Base-by-base conservation (phyloP, 306 rosid species). In the Quercus gilva region DNA sequence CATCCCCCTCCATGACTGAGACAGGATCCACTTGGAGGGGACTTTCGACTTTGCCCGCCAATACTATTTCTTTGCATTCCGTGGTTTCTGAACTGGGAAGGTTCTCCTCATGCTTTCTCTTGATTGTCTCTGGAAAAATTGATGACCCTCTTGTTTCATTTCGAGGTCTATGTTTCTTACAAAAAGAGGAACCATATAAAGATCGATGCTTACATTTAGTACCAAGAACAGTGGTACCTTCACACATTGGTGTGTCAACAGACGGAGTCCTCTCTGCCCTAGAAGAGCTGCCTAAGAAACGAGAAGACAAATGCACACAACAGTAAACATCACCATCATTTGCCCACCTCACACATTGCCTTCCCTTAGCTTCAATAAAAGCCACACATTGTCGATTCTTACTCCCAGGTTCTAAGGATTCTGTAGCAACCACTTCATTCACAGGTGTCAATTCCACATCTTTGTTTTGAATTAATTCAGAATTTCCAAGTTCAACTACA, bases 281-380 rank as follows among this genome's bases (percentile, higher is more conserved):
- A 33, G 87, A 83, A 63, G 97, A 86, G 86, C 85, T 89, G 60
- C 93, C 90, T 41, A 85, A 59, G 82, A 93, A 96, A 29, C 99
- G 97, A 51, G 98, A 90, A 6, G 98, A 91, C 84, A 96, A 81
- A 87, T 96, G 99, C 56, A 93, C 98, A 79, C 99, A 96, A 77
- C 99, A 96, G 81, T 93, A 96, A 71, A 96, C 98, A 86, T 96
- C 99, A 76, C 98, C 98, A 67, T 96, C 99, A 78, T 93, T 96
- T 55, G 99, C 99, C 99, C 98, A 96, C 85, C 99, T 90, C 80
- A 96, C 99, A 80, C 99, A 96, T 79, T 91, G 99, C 85, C 99
- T 90, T 79, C 99, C 98, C 87, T 96, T 96, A 55, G 98, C 77
- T 87, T 96, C 99, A 82, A 93, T 96, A 77, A 77, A 93, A 76